Evolutionary conservation across 2,329 filamentous ascomycete genomes (phyloP).

Genomic region (Bisporella sp.): DNA sequence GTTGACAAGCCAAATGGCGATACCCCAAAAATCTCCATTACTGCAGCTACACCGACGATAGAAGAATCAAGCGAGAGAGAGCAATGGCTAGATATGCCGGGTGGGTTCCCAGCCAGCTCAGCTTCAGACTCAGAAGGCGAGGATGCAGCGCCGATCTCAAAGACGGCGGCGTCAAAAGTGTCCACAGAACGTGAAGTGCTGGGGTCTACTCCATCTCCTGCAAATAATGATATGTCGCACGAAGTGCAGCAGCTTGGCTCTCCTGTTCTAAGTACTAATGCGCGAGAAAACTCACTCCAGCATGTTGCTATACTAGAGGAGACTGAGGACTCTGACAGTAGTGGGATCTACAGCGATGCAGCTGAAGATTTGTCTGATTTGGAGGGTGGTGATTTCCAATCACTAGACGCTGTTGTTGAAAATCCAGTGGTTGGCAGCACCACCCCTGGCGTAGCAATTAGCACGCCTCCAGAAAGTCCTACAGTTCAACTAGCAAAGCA

Average conservation of each 20-base stretch:
- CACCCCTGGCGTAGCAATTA: slow-evolving; percentile 13
- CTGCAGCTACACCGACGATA: slow-evolving; percentile 38
- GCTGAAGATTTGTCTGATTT: slow-evolving; percentile 64
- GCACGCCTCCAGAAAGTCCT: slow-evolving; percentile 22
- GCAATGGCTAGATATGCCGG: slow-evolving; percentile 37
- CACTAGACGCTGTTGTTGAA: slow-evolving; percentile 64
- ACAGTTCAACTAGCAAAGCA: slow-evolving; percentile 19
- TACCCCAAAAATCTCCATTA: slow-evolving; percentile 38
- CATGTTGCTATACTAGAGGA: slow-evolving; percentile 20
- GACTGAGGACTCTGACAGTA: slow-evolving; percentile 38
- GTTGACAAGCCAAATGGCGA: slow-evolving; percentile 7
- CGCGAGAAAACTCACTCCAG: slow-evolving; percentile 33
- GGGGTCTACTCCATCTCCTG: neutral
- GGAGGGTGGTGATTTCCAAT: slow-evolving; percentile 62
- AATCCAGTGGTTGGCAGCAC: slow-evolving; percentile 36
- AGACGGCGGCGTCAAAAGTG: slow-evolving; percentile 11
- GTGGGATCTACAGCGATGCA: slow-evolving; percentile 66
- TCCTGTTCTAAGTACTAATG: slow-evolving; percentile 11
- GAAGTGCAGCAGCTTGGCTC: neutral
- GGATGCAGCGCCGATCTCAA: slow-evolving; percentile 2
- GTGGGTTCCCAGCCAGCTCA: slow-evolving; percentile 56
- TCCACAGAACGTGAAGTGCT: slow-evolving; percentile 16
- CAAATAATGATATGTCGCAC: neutral
- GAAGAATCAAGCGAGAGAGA: slow-evolving; percentile 28
- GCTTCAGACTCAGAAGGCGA: slow-evolving; percentile 15